Evolutionary conservation across 106 monocot species (phyloP).

Genomic region (Acorus calamus): DNA sequence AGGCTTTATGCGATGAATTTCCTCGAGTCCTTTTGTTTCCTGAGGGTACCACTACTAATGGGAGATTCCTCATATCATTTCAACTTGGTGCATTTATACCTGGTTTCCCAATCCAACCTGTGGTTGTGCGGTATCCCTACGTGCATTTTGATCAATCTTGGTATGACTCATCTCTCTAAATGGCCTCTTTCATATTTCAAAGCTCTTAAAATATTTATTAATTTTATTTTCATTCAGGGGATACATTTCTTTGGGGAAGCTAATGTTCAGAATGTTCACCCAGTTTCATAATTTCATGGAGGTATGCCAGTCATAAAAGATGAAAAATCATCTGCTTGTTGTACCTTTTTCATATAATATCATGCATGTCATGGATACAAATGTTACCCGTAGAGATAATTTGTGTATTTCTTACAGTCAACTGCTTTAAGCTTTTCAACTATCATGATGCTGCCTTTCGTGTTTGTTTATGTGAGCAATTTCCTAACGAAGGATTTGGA

Average conservation of each 20-base stretch:
- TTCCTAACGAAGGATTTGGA: background rate
- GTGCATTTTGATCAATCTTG: slow-evolving; percentile 99
- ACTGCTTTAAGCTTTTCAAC: too few species aligned
- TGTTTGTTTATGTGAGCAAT: too few species aligned
- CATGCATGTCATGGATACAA: too few species aligned
- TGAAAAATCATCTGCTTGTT: too few species aligned
- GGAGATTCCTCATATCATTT: slow-evolving; percentile 74
- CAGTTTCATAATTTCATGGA: slow-evolving; percentile 99
- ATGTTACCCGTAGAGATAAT: too few species aligned
- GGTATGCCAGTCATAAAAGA: slow-evolving; percentile 21
- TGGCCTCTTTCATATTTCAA: background rate
- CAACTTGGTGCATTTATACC: slow-evolving; percentile 94
- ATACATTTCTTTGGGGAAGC: slow-evolving; percentile 57
- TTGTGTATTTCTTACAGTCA: too few species aligned
- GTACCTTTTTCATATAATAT: too few species aligned
- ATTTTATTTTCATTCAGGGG: slow-evolving; percentile 49
- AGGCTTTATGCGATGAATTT: slow-evolving; percentile 70
- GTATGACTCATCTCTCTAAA: slow-evolving; percentile 16
- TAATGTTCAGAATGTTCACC: slow-evolving; percentile 96
- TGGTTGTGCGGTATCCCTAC: slow-evolving; percentile 78
- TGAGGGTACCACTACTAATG: slow-evolving; percentile 98
- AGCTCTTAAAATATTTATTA: background rate
- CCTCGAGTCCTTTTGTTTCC: slow-evolving; percentile 84
- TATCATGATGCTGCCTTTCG: too few species aligned
- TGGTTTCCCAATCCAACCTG: slow-evolving; percentile 73